Base-by-base conservation (phyloP, 129 eudicot genomes). In the Pseudognaphalium luteoalbum region DNA sequence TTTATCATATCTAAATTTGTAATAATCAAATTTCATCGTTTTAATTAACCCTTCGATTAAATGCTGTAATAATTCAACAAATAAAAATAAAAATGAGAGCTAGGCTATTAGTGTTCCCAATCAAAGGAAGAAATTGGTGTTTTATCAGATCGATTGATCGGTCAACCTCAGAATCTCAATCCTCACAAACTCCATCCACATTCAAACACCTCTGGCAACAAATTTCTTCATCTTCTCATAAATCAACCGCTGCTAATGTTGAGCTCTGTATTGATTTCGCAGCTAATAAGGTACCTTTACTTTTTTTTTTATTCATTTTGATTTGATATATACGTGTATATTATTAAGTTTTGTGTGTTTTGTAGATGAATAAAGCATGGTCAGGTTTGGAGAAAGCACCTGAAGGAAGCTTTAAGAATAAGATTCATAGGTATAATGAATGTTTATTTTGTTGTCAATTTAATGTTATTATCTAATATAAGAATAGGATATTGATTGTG, bases 351-450 rank as follows among this genome's bases (percentile, higher is more conserved):
- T 35, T 56, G 37, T 66, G 61, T 34, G 54, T 22, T 69, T 9
- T 42, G 47, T 76, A 95, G 99, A 95, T 95, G 99, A 91, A 87
- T 82, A 87, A 68, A 59, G 91, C 89, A 63, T 95, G 99, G 99
- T 80, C 76, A 60, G 86, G 85, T 52, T 81, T 95, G 69, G 96
- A 95, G 68, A 86, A 86, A 72, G 97, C 99, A 8, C 96, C 99
- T 72, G 62, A 84, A 22, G 97, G 99, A 58, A 89, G 91, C 81
- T 64, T 95, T 51, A 95, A 95, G 84, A 91, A 73, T 79, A 91
- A 89, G 82, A 80, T 95, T 80, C 93, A 95, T 72, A 86, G 96
- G 99, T 95, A 87, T 41, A 15, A 56, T 57, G 21, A 30, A 39
- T 15, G 3, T 19, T 47, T 59, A 6, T 12, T 35, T 4, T 47